Percentiles rank a stretch among this genome's conserved stretches.
These are phyloP conservation scores for Fusarium anguioides DNA, from an alignment of 2,329 filamentous ascomycete genomes.

Conservation along the genomic window DNA sequence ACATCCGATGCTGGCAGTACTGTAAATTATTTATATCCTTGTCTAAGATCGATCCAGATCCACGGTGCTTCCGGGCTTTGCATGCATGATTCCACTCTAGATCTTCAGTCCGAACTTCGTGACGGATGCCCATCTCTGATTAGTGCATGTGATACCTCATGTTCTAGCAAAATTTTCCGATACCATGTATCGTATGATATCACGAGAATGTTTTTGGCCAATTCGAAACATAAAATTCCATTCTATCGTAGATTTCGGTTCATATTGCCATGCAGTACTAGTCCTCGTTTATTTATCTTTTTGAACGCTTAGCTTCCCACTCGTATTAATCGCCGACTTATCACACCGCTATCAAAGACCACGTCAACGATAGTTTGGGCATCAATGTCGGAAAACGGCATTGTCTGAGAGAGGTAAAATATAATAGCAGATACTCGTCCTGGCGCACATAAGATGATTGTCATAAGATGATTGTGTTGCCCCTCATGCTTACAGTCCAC, in stretches of 20 bases:
- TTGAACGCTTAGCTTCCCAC: too few relatives aligned
- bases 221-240: background rate
- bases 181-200: background rate
- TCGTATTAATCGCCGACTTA: background rate
- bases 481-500: background rate
- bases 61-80: background rate
- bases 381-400: background rate
- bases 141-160: background rate
- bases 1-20: background rate
- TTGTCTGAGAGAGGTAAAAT: background rate
- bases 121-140: too few relatives aligned
- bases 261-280: background rate
- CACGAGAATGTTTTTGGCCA: background rate
- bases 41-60: conserved; percentile 1
- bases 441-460: background rate
- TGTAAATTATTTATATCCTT: background rate
- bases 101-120: background rate
- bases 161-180: background rate
- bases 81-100: too few relatives aligned
- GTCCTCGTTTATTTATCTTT: too few relatives aligned
- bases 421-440: background rate
- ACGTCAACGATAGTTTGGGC: background rate
- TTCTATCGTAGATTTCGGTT: background rate
- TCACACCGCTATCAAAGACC: background rate
- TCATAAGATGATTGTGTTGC: too few relatives aligned